Evolutionary conservation across 306 rosid species (phyloP), one percentile per base, ranked within the genome.

Genomic region (Quillaja saponaria): DNA sequence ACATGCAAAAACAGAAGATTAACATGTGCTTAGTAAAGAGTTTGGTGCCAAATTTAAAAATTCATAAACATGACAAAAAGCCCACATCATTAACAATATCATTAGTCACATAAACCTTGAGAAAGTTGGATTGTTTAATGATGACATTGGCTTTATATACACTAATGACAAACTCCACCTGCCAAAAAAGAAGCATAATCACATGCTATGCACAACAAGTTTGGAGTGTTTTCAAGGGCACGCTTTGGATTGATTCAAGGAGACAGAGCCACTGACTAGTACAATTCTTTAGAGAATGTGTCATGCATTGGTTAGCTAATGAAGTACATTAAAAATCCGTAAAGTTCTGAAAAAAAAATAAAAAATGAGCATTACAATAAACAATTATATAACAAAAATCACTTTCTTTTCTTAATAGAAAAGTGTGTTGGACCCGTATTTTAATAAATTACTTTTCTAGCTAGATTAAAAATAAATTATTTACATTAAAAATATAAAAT

Each of bases 171-270:
- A 64, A 63, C 47, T n/a, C 47, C 64, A 71, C 13, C 19, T 70
- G 79, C 67, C 71, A 76, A 71, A 64, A 81, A 76, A 54, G 65
- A 79, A 58, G 78, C 71, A 76, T 59, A 84, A 64, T 78, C 97
- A 88, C 87, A 90, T 84, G 96, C 77, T 59, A 52, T 71, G 88
- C 96, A 88, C 40, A 39, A 82, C 71, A 79, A 78, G 82, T 21
- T 63, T 61, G 86, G 87, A 68, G 90, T 78, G 88, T 46, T 80
- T 81, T 81, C 90, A 78, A 88, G 89, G 65, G 97, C 96, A 88
- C 87, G 96, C 96, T 69, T 91, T 78, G 92, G 87, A 71, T 82
- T 84, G 95, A 78, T 84, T 78, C 89, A 84, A 88, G 90, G 97
- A 86, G 90, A 88, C 96, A 82, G 71, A 60, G 68, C 95, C 87